Conservation (phyloP, 2,329 filamentous ascomycete species). For the Verticillium tricorpus region DNA sequence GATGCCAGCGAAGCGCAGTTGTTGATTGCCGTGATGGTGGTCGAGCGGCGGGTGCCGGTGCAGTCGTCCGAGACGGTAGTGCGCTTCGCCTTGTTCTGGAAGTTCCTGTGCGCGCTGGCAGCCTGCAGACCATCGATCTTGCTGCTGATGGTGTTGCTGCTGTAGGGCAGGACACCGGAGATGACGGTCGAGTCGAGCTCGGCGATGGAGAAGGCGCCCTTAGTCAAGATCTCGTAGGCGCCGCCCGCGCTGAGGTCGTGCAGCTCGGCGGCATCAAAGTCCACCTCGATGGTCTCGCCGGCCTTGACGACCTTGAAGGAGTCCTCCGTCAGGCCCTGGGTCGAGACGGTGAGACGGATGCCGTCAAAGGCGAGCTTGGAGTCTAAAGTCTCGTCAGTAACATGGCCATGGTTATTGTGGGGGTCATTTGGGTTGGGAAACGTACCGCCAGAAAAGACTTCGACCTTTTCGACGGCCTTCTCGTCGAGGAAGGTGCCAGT, state of each 20-base stretch:
- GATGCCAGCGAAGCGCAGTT: conserved; percentile 48
- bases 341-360: conserved; percentile 41
- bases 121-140: conserved; percentile 50
- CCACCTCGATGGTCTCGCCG: conserved; percentile 40
- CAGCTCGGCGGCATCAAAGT: conserved; percentile 46
- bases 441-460: conserved; percentile 37
- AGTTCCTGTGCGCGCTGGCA: conserved; percentile 38
- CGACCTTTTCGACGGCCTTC: conserved; percentile 42
- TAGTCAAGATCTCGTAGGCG: conserved; percentile 45
- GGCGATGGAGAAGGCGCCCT: conserved; percentile 49
- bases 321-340: conserved; percentile 32
- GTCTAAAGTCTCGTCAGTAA: neutral
- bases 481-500: conserved; percentile 44
- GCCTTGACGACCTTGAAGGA: conserved; percentile 40
- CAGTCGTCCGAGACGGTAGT: conserved; percentile 45
- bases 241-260: conserved; percentile 44
- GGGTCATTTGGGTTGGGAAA: neutral
- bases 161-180: conserved; percentile 44
- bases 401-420: neutral
- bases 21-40: conserved; percentile 39
- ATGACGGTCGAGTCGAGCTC: conserved; percentile 43
- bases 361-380: conserved; percentile 35
- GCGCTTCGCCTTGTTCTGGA: conserved; percentile 37
- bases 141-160: conserved; percentile 52
- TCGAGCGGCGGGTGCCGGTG: conserved; percentile 34